These are phyloP conservation scores for Tetradesmus obliquus DNA, from an alignment of 139 green algal genomes.

Conservation along the genomic window DNA sequence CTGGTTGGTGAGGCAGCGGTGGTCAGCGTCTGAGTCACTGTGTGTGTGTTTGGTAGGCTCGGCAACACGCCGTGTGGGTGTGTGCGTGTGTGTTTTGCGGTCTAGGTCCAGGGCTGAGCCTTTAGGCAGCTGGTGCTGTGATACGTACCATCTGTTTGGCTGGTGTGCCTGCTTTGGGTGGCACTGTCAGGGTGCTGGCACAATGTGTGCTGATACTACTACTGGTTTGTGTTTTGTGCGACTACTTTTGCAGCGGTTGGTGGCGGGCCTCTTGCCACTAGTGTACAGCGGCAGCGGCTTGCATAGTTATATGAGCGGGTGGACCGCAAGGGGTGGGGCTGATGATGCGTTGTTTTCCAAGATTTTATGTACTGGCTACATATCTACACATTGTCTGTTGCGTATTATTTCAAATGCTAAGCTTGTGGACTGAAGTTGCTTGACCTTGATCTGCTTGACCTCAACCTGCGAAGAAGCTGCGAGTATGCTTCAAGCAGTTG, in stretches of 20 bases:
- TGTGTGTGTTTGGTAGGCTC: background rate
- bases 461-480: background rate
- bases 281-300: background rate
- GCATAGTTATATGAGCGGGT: background rate
- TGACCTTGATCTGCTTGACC: background rate
- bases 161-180: background rate
- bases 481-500: background rate
- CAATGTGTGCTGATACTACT: background rate
- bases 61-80: background rate
- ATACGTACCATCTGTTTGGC: background rate
- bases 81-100: background rate
- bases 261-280: background rate
- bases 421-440: background rate
- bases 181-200: background rate
- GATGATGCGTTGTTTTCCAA: background rate
- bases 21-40: background rate
- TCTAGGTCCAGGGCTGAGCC: background rate
- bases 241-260: background rate
- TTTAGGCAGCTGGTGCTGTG: background rate
- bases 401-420: background rate
- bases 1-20: background rate
- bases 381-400: background rate
- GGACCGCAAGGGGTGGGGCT: background rate
- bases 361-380: background rate
- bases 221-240: background rate